phyloP scores from a whole-genome alignment of 2,329 filamentous ascomycete species.

The Teratosphaeriaceae sp. region DNA sequence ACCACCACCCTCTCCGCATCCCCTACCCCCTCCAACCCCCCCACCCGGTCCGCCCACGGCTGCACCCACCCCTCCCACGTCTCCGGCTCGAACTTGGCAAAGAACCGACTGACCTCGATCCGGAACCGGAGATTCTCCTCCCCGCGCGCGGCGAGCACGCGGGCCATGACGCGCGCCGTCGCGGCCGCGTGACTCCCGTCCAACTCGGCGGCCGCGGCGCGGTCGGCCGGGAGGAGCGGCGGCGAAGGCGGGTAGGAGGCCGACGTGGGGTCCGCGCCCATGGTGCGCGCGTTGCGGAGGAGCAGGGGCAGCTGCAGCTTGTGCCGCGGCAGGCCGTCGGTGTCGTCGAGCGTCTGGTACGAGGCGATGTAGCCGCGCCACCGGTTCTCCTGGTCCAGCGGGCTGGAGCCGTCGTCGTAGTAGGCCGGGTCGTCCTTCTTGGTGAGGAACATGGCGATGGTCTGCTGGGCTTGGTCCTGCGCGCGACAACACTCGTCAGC shows the following conservation, averaged over 20 bases:
- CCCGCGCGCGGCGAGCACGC: constrained; percentile 20
- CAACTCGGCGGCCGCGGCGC: constrained; percentile 2
- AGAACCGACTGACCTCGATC: constrained; percentile 38
- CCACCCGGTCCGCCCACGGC: constrained; percentile 28
- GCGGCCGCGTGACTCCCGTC: not conserved
- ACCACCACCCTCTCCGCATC: constrained; percentile 29
- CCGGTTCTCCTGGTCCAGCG: constrained; percentile 43
- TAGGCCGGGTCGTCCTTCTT: constrained; percentile 76
- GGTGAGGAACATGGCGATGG: constrained; percentile 73
- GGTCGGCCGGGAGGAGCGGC: not conserved
- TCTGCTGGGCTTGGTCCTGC: constrained; percentile 59
- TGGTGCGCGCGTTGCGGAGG: constrained; percentile 31
- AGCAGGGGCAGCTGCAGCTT: constrained; percentile 35
- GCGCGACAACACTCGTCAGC: not conserved
- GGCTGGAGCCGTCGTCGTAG: constrained; percentile 59
- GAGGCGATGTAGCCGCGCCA: constrained; percentile 98
- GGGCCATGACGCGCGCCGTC: constrained; percentile 9
- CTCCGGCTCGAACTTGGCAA: constrained; percentile 35
- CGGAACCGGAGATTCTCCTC: constrained; percentile 40
- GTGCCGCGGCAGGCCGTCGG: constrained; percentile 40
- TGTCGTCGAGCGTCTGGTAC: constrained; percentile 81
- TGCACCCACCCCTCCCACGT: constrained; percentile 39
- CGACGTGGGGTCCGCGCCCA: constrained; percentile 27
- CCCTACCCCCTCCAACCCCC: constrained; percentile 28
- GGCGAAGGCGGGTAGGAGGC: constrained; percentile 13